phyloP scores from a whole-genome alignment of 2,329 filamentous ascomycete species.

The Xylariaceae sp. region DNA sequence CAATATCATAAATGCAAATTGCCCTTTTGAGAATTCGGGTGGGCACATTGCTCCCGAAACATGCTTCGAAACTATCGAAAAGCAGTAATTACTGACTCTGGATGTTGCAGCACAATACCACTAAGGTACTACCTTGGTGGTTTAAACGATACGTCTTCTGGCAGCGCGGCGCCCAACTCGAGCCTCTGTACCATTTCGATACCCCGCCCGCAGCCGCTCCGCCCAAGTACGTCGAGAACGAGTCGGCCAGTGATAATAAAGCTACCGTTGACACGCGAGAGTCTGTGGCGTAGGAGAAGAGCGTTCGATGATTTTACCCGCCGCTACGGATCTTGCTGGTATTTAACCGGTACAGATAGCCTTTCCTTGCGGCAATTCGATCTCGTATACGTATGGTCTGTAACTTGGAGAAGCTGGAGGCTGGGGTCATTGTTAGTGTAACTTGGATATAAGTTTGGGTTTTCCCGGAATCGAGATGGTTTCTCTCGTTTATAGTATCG shows the following conservation, averaged over 20 bases:
- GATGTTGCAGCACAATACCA: slow-evolving; percentile 21
- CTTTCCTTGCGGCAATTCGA: background rate
- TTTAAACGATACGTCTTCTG: slow-evolving; percentile 18
- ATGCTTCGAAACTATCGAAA: too few species aligned
- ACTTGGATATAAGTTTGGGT: background rate
- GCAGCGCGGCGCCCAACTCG: slow-evolving; percentile 4
- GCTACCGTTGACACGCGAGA: background rate
- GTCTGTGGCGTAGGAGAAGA: background rate
- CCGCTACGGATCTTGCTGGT: too few species aligned
- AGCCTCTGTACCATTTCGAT: slow-evolving; percentile 21
- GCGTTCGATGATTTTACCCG: background rate
- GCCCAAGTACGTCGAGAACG: background rate
- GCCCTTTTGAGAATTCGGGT: too few species aligned
- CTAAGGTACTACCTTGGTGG: slow-evolving; percentile 24
- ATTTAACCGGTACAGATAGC: too few species aligned
- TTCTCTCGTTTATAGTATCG: background rate
- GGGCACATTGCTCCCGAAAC: too few species aligned
- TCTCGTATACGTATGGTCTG: background rate
- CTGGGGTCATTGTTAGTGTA: background rate
- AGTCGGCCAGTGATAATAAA: slow-evolving; percentile 2
- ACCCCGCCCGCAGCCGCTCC: background rate
- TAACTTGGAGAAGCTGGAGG: background rate
- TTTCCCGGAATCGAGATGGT: background rate
- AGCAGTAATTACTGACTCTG: too few species aligned
- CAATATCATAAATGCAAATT: too few species aligned